A percentile compares a stretch with the other conserved stretches of the same genome.
These are phyloP conservation scores for Epichloe sp. DNA, from an alignment of 2,329 filamentous ascomycete species.

Conservation along the genomic window DNA sequence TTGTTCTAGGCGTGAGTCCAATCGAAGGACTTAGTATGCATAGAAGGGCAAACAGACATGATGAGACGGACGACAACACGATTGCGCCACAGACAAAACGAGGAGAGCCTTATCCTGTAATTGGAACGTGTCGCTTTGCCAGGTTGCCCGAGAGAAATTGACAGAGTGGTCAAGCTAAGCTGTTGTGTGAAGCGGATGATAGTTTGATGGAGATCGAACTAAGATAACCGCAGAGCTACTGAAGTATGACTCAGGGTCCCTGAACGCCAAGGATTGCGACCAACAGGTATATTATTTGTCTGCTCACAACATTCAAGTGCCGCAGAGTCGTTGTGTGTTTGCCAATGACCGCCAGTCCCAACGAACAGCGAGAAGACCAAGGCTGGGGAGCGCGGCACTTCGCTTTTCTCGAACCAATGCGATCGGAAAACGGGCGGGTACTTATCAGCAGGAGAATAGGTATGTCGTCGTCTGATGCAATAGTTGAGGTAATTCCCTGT, in stretches of 20 bases:
- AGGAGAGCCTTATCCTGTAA: background rate
- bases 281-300: background rate
- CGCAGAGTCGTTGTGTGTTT: background rate
- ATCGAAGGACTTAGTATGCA: slow-evolving; percentile 11
- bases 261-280: background rate
- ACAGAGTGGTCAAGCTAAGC: background rate
- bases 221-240: background rate
- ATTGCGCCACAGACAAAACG: background rate
- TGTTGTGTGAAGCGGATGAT: background rate
- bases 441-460: background rate
- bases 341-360: too few species aligned
- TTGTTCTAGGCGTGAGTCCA: slow-evolving; percentile 12
- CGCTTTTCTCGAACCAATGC: background rate
- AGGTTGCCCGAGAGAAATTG: background rate
- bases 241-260: background rate
- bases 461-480: background rate
- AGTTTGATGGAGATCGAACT: background rate
- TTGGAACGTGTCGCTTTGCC: background rate
- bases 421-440: background rate
- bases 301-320: background rate
- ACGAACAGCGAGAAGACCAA: too few species aligned
- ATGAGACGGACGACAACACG: slow-evolving; percentile 2
- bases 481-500: background rate
- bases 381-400: background rate
- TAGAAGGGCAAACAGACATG: slow-evolving; percentile 10